Evolutionary conservation across 1,139 yeast species (phyloP).

Genomic region (Trichomonascaceae sp.): DNA sequence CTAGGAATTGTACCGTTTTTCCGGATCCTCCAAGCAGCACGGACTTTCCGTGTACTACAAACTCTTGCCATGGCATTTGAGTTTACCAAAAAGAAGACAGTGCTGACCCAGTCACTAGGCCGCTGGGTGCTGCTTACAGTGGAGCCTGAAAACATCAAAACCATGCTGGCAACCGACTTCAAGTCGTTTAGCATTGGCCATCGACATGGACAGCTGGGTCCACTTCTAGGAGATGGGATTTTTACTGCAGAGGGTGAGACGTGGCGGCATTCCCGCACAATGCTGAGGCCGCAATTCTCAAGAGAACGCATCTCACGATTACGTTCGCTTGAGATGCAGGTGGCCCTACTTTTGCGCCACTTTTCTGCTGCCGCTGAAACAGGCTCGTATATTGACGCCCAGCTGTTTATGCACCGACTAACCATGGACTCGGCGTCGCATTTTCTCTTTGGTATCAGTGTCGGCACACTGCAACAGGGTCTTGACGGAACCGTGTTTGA

Average conservation of each 20-base stretch:
- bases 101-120: conserved; percentile 5
- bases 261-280: conserved; percentile 45
- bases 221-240: conserved; percentile 44
- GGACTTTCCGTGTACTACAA: conserved; percentile 4
- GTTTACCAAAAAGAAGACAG: conserved; percentile 4
- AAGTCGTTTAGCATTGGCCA: conserved; percentile 39
- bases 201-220: conserved; percentile 30
- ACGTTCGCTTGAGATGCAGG: conserved; percentile 27
- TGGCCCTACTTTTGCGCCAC: conserved; percentile 5
- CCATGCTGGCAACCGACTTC: conserved; percentile 25
- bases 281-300: conserved; percentile 47
- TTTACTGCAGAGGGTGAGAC: conserved; percentile 42
- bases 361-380: not conserved
- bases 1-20: conserved; percentile 8
- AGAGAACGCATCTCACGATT: conserved; percentile 43
- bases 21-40: conserved; percentile 3
- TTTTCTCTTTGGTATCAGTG: conserved; percentile 37
- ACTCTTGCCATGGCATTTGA: conserved; percentile 3
- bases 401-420: conserved; percentile 34
- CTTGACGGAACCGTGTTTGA: too few species aligned
- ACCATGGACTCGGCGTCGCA: conserved; percentile 47
- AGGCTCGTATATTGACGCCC: conserved; percentile 26
- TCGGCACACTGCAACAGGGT: not conserved
- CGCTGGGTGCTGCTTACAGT: conserved; percentile 23
- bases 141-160: conserved; percentile 33